Conservation (phyloP, 768 basidiomycete species). For the Trichaptum fuscoviolaceum region DNA sequence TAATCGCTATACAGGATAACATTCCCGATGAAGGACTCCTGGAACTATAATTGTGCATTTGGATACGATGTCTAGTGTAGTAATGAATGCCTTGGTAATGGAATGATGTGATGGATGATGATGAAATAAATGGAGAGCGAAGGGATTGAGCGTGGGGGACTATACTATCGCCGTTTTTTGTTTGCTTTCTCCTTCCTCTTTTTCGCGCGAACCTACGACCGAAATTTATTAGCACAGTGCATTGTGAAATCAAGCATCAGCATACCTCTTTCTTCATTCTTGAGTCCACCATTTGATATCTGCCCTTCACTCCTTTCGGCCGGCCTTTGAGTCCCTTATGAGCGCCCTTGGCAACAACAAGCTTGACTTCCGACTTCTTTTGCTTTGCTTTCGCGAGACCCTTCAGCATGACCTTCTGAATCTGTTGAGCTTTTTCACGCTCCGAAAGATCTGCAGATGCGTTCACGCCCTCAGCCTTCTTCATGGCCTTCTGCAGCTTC, state of each 20-base stretch:
- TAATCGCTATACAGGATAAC: not conserved
- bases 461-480: conserved; percentile 93
- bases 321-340: conserved; percentile 89
- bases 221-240: conserved; percentile 10
- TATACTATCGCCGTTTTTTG: conserved; percentile 51
- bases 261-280: conserved; percentile 90
- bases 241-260: conserved; percentile 10
- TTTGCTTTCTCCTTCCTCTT: conserved; percentile 74
- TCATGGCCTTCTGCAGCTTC: conserved; percentile 85
- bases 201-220: conserved; percentile 65
- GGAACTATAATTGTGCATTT: not conserved
- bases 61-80: not conserved
- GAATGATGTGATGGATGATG: not conserved
- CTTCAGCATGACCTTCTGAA: conserved; percentile 87
- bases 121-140: not conserved
- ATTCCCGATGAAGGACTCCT: not conserved
- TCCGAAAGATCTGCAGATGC: conserved; percentile 88
- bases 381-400: conserved; percentile 58
- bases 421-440: conserved; percentile 88
- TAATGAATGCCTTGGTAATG: conserved; percentile 3
- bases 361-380: conserved; percentile 73
- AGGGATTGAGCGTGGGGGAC: conserved; percentile 18
- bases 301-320: conserved; percentile 93
- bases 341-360: conserved; percentile 88
- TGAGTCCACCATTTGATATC: conserved; percentile 91